phyloP scores from a whole-genome alignment of 768 basidiomycete genomes.

The Tylopilus rubrobrunneus region DNA sequence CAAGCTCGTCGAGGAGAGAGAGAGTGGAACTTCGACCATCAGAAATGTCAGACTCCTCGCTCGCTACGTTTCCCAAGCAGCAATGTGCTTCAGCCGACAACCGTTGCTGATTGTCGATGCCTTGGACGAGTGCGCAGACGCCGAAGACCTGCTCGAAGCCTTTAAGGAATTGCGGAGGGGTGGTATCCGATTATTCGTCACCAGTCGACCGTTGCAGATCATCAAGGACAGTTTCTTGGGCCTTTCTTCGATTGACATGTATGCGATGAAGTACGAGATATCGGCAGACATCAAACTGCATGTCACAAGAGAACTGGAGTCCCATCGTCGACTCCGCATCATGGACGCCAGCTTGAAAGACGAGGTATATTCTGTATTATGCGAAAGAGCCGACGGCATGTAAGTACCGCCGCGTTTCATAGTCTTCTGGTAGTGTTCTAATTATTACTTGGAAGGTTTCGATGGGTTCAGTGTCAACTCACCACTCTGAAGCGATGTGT shows the following conservation, averaged over 20 bases:
- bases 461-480: neutral
- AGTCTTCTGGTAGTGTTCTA: too few species aligned
- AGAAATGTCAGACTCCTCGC: neutral
- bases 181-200: constrained; percentile 4
- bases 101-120: constrained; percentile 14
- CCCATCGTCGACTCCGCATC: constrained; percentile 2
- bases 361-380: neutral
- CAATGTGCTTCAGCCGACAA: neutral
- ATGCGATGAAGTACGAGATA: neutral
- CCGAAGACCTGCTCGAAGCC: neutral
- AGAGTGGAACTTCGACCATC: neutral
- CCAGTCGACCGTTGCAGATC: constrained; percentile 11
- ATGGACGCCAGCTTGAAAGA: neutral
- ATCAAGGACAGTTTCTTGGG: constrained; percentile 1
- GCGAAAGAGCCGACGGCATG: constrained; percentile 12
- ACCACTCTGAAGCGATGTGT: neutral
- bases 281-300: constrained; percentile 5
- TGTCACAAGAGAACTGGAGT: constrained; percentile 6
- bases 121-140: constrained; percentile 13
- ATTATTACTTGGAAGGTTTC: neutral
- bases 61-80: neutral
- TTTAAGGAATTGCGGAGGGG: neutral
- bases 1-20: neutral
- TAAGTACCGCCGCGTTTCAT: neutral
- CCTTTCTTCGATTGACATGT: constrained; percentile 2